Percentiles rank a stretch among this genome's conserved stretches.
Evolutionary conservation across 1,284 basidiomycete species (phyloP).

Genomic region (Mrakiaceae sp.): DNA sequence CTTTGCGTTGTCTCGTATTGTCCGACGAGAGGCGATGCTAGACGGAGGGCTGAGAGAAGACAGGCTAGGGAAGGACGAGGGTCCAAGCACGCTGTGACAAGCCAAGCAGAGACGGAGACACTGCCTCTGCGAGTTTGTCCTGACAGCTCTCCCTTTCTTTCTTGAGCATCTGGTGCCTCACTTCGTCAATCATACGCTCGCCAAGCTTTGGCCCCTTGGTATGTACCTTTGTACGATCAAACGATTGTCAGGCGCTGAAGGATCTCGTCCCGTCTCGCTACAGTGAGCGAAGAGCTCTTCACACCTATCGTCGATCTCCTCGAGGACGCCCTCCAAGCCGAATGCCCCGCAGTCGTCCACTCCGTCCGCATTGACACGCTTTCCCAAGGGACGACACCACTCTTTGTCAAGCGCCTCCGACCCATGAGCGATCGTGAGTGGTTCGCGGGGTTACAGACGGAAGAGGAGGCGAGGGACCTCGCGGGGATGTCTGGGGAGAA

Average conservation of each 20-base stretch:
- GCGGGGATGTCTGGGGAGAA: not conserved
- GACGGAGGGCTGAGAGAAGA: too few relatives aligned
- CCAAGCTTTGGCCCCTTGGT: not conserved
- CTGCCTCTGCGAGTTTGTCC: too few relatives aligned
- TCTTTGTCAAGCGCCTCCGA: slow-evolving; percentile 6
- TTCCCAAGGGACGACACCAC: not conserved
- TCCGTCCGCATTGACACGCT: slow-evolving; percentile 5
- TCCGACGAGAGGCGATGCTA: not conserved
- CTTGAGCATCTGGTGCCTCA: not conserved
- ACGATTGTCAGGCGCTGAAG: too few relatives aligned
- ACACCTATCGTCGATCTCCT: slow-evolving; percentile 35
- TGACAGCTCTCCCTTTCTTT: too few relatives aligned
- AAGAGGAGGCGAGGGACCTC: not conserved
- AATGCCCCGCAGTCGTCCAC: slow-evolving; percentile 10
- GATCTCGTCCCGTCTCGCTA: too few relatives aligned
- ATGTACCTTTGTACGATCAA: too few relatives aligned
- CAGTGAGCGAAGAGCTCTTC: slow-evolving; percentile 26
- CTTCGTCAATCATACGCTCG: slow-evolving; percentile 4
- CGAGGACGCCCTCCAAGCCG: slow-evolving; percentile 30
- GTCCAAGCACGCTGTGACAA: not conserved
- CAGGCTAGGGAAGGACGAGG: too few relatives aligned
- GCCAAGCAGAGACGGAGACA: too few relatives aligned
- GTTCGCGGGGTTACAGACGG: slow-evolving; percentile 2
- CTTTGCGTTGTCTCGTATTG: too few relatives aligned
- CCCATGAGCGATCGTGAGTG: slow-evolving; percentile 15